Percentiles rank a stretch among this genome's conserved stretches.
Evolutionary conservation across 257 asterid genomes (phyloP).

Genomic region (Perilla frutescens): DNA sequence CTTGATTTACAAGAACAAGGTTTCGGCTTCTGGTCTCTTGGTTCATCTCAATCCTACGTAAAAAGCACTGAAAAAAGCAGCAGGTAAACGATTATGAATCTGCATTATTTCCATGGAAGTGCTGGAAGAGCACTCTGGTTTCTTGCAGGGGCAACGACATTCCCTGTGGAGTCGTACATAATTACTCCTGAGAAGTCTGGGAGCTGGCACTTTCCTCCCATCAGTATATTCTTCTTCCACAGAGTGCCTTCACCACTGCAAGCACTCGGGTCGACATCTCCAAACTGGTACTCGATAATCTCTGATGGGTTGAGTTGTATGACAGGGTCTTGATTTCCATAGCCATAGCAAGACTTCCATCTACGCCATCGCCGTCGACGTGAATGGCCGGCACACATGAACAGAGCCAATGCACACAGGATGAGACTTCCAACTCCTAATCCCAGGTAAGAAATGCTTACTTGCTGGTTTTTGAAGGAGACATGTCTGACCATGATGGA

Average conservation of each 20-base stretch:
- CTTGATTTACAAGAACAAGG: slow-evolving; percentile 1
- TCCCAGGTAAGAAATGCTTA: slow-evolving; percentile 43
- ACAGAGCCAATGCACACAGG: slow-evolving; percentile 59
- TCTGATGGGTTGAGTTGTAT: slow-evolving; percentile 63
- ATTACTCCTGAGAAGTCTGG: slow-evolving; percentile 88
- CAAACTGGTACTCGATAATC: slow-evolving; percentile 46
- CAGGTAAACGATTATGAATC: background rate
- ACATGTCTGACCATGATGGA: slow-evolving; percentile 54
- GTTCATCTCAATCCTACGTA: background rate
- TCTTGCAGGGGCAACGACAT: slow-evolving; percentile 45
- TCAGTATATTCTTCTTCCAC: slow-evolving; percentile 78
- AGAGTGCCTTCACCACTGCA: slow-evolving; percentile 57
- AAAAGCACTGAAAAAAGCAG: too few species aligned
- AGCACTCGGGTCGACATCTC: slow-evolving; percentile 51
- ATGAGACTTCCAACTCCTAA: slow-evolving; percentile 54
- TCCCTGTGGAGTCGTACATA: slow-evolving; percentile 70
- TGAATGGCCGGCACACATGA: slow-evolving; percentile 67
- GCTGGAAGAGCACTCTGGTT: slow-evolving; percentile 52
- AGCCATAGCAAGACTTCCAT: slow-evolving; percentile 64
- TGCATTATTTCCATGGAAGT: slow-evolving; percentile 59
- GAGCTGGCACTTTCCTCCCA: slow-evolving; percentile 89
- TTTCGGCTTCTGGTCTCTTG: background rate
- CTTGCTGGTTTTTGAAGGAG: slow-evolving; percentile 37
- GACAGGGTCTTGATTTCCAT: slow-evolving; percentile 60
- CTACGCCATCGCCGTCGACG: slow-evolving; percentile 50